A percentile compares a stretch with the other conserved stretches of the same genome.
phyloP scores from a whole-genome alignment of 1,284 basidiomycete genomes.

The Ceratobasidium sp. region DNA sequence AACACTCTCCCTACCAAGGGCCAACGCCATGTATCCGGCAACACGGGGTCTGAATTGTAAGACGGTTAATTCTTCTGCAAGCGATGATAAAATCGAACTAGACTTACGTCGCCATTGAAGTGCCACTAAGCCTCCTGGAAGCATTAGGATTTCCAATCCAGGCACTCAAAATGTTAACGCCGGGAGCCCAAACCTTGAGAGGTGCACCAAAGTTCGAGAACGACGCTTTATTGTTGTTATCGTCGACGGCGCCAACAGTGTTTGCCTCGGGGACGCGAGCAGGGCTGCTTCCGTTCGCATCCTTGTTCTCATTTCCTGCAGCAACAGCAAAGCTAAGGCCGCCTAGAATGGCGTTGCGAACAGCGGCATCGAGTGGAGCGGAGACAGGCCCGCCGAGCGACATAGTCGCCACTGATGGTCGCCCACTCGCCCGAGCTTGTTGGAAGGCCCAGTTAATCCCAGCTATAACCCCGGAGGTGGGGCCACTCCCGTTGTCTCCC shows the following conservation, averaged over 20 bases:
- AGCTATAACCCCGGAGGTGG: conserved; percentile 67
- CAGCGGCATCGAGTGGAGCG: conserved; percentile 40
- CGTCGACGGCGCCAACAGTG: conserved; percentile 83
- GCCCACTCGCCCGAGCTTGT: not conserved
- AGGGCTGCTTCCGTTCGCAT: conserved; percentile 57
- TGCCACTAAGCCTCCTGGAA: conserved; percentile 16
- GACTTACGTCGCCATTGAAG: not conserved
- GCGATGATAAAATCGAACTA: not conserved
- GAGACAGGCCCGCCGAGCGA: conserved; percentile 20
- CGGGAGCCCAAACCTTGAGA: conserved; percentile 46
- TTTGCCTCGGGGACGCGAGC: conserved; percentile 81
- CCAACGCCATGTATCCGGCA: conserved; percentile 6
- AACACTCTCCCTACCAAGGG: conserved; percentile 1
- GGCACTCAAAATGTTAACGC: conserved; percentile 29
- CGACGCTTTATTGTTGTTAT: conserved; percentile 36
- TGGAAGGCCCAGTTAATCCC: conserved; percentile 59
- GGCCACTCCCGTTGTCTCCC: conserved; percentile 90
- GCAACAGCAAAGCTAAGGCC: conserved; percentile 45
- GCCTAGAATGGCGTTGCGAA: conserved; percentile 20
- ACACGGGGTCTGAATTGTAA: not conserved
- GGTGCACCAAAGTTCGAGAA: conserved; percentile 46
- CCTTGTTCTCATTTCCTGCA: conserved; percentile 54
- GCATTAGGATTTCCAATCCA: conserved; percentile 40
- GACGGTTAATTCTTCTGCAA: not conserved
- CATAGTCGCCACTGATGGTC: conserved; percentile 41